phyloP scores from a whole-genome alignment of 768 basidiomycete species.

The Pisolithus albus region DNA sequence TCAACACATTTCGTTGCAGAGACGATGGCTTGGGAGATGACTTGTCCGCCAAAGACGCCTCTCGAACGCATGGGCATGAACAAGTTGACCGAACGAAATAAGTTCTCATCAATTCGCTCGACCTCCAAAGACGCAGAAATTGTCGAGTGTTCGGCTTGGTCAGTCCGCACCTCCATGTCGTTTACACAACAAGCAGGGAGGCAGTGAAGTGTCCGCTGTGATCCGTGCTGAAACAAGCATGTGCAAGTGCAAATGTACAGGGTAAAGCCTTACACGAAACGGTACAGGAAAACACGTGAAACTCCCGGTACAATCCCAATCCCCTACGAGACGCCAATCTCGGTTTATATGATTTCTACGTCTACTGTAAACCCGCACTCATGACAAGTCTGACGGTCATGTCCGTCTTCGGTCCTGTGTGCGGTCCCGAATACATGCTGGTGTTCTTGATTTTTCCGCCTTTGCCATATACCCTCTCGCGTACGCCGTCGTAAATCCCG shows the following conservation, averaged over 20 bases:
- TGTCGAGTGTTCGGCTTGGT: slow-evolving; percentile 55
- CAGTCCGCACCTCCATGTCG: slow-evolving; percentile 32
- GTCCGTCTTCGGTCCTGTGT: slow-evolving; percentile 46
- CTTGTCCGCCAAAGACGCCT: slow-evolving; percentile 85
- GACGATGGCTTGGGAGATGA: slow-evolving; percentile 81
- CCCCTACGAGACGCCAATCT: too few relatives aligned
- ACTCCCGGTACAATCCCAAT: background rate
- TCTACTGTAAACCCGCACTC: slow-evolving; percentile 90
- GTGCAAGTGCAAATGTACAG: too few relatives aligned
- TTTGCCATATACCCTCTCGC: slow-evolving; percentile 85
- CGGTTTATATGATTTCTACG: slow-evolving; percentile 65
- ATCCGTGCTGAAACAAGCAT: too few relatives aligned
- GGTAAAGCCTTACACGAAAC: too few relatives aligned
- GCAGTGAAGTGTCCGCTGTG: background rate
- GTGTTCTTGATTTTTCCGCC: slow-evolving; percentile 81
- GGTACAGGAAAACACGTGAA: background rate
- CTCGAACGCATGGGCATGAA: slow-evolving; percentile 55
- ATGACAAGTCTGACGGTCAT: slow-evolving; percentile 69
- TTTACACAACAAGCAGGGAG: background rate
- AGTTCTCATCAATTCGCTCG: slow-evolving; percentile 67
- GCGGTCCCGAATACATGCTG: slow-evolving; percentile 71
- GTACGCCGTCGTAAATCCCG: slow-evolving; percentile 79
- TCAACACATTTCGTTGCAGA: slow-evolving; percentile 73
- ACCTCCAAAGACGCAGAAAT: slow-evolving; percentile 73
- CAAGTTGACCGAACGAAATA: slow-evolving; percentile 73